Base-by-base conservation (phyloP, 106 monocot genomes). In the Xerophyta viscosa region DNA sequence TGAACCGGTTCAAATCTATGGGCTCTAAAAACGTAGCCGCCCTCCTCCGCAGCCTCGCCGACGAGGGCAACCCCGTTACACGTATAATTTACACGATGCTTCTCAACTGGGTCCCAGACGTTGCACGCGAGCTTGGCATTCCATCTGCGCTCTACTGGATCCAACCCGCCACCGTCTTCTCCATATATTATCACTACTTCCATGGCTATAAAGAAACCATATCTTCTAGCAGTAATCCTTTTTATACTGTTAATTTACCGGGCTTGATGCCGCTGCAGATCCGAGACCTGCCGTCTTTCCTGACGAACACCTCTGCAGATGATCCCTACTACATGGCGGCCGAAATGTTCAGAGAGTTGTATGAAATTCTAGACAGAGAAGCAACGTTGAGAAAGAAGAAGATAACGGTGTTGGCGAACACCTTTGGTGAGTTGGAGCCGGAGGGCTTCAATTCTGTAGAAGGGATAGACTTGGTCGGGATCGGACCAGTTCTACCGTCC, bases 131-230 rank as follows among this genome's bases (percentile, higher is more conserved):
- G 5, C 70, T 58, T 46, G 52, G 42, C 25, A 21, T 81, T 20
- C 80, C 58, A 0, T 60, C 67, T 6, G 54, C 27, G 2, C 52
- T 46, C 10, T 64, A 53, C 67, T 81, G 81, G 81, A 71, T 75
- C 58, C 81, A 81, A 29, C 63, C 81, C n/a, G 81, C 67, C 46
- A 42, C 71, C n/a, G 55, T 68, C 17, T 74, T 74, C 54, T 31
- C 50, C 37, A 11, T 74, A n/a, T 74, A 66, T 56, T 52, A 74
- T 48, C 74, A 80, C 66, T 74, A 53, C 69, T 80, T 80, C 66
- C 48, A 57, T 25, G 80, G 66, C 1, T 42, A 62, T 46, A 22
- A 41, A 20, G 20, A 26, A 22, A 19, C 57, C 36, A 48, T 79
- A 44, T 15, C 20, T 45, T 10, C 41, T 43, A 12, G 2, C 44